Percentiles rank a stretch among this genome's conserved stretches.
Evolutionary conservation across 805 yeast species (phyloP).

Genomic region (Cyberlindnera suaveolens): DNA sequence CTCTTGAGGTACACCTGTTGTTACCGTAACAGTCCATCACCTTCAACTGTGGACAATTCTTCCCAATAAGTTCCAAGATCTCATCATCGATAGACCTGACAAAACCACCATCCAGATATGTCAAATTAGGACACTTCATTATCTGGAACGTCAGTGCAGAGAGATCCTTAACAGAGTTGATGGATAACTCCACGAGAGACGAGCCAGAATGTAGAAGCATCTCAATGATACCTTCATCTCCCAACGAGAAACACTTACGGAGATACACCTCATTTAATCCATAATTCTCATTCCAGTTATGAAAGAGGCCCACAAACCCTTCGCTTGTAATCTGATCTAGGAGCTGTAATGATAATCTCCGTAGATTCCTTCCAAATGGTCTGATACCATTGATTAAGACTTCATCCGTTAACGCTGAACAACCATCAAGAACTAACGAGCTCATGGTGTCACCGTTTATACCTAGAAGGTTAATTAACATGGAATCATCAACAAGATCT

Average conservation of each 20-base stretch:
- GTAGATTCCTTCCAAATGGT: conserved; percentile 50
- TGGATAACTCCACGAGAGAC: conserved; percentile 60
- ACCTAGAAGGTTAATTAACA: conserved; percentile 53
- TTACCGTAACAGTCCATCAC: conserved; percentile 79
- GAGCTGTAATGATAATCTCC: conserved; percentile 49
- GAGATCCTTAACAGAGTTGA: conserved; percentile 67
- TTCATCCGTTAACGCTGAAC: conserved; percentile 63
- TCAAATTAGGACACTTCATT: conserved; percentile 51
- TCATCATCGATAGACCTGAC: conserved; percentile 70
- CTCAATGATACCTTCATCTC: conserved; percentile 56
- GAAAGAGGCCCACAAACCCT: conserved; percentile 55
- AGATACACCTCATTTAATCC: conserved; percentile 59
- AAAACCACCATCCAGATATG: conserved; percentile 73
- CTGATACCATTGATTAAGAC: conserved; percentile 51
- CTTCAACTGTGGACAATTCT: conserved; percentile 54
- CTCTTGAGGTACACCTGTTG: conserved; percentile 56
- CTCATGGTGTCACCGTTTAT: conserved; percentile 56
- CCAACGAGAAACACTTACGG: conserved; percentile 58
- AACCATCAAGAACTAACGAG: conserved; percentile 62
- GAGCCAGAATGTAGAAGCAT: conserved; percentile 55
- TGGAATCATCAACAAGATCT: conserved; percentile 61
- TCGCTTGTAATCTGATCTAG: conserved; percentile 65
- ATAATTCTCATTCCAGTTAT: conserved; percentile 44
- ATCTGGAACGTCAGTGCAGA: conserved; percentile 44
- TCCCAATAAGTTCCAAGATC: conserved; percentile 49